These are phyloP conservation scores for Opeltia flavorubescens DNA, from an alignment of 495 filamentous ascomycete genomes.

Conservation along the genomic window DNA sequence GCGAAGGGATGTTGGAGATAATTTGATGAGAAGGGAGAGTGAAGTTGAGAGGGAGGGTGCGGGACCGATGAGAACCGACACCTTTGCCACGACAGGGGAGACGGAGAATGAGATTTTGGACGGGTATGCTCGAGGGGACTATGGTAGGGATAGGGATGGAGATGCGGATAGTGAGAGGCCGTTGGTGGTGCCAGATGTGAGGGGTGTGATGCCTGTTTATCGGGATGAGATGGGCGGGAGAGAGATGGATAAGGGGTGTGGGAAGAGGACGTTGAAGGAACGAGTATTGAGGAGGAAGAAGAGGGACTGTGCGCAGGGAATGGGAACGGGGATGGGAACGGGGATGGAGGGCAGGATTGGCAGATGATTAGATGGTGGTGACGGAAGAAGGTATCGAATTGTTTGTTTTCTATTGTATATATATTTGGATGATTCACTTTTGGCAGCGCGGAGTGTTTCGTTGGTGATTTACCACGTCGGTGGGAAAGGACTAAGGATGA, in stretches of 20 bases:
- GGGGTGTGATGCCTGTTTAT: background rate
- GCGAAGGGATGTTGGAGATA: background rate
- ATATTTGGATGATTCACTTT: too few species aligned
- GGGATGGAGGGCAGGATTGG: background rate
- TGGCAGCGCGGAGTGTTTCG: too few species aligned
- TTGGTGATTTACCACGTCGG: too few species aligned
- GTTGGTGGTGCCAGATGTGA: conserved; percentile 1
- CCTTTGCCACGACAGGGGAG: background rate
- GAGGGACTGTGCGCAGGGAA: background rate
- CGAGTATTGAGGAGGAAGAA: conserved; percentile 5
- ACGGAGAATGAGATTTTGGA: background rate
- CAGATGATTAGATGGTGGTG: background rate
- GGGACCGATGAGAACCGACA: background rate
- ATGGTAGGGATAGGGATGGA: background rate
- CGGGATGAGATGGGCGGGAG: conserved; percentile 6
- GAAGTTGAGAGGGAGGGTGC: background rate
- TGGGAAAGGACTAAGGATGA: too few species aligned
- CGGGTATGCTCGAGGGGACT: background rate
- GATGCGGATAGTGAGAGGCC: background rate
- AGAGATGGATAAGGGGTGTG: conserved; percentile 4
- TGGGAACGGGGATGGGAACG: too few species aligned
- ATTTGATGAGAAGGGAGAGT: background rate
- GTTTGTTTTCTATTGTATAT: too few species aligned
- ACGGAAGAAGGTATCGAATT: background rate
- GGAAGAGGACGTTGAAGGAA: conserved; percentile 3